Base-by-base conservation (phyloP, 163 green algal species). In the Chlamydomonas reinhardtii region DNA sequence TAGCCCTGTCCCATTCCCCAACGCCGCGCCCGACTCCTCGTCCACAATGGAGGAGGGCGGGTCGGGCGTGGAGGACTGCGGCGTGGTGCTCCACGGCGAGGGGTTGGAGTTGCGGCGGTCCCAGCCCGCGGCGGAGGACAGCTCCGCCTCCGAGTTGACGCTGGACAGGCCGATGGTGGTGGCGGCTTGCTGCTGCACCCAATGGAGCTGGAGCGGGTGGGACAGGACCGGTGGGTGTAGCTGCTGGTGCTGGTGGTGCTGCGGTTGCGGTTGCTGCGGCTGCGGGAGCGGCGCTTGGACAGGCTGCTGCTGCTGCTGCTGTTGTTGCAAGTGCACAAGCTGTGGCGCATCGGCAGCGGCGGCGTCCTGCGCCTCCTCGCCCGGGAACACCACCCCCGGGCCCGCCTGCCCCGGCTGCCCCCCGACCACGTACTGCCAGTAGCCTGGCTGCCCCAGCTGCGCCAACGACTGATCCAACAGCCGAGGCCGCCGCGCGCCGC, bases 21-120 rank as follows among this genome's bases (percentile, higher is more conserved):
- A 16, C 68, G 17, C 32, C 3, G 31, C 31, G 68, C 9, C 17
- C 4, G 22, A 32, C 29, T 76, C 71, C 19, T 76, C 71, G 25
- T 76, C 71, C 8, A 11, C 71, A 4, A 76, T 4, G 12, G 71
- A 76, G 37, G 37, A 43, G 9, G 71, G 71, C 15, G 68, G 43
- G 37, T 77, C 79, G 79, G 80, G 73, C 22, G 65, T 75, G 17
- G 32, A 48, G 22, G 78, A 85, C 32, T 72, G 68, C 0, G 78
- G 78, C 25, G 78, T 85, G 52, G 78, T 77, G 78, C 78, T 85
- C 68, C 78, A 85, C 25, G 68, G 64, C 17, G 78, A 85, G 56
- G 69, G 19, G 35, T 31, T 79, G 34, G 80, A 86, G 35, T 52
- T 73, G 56, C 61, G 56, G 31, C 80, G 80, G 15, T 86, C 80